A percentile compares a stretch with the other conserved stretches of the same genome.
phyloP scores from a whole-genome alignment of 2,329 filamentous ascomycete genomes.

The Aspergillus awamori region DNA sequence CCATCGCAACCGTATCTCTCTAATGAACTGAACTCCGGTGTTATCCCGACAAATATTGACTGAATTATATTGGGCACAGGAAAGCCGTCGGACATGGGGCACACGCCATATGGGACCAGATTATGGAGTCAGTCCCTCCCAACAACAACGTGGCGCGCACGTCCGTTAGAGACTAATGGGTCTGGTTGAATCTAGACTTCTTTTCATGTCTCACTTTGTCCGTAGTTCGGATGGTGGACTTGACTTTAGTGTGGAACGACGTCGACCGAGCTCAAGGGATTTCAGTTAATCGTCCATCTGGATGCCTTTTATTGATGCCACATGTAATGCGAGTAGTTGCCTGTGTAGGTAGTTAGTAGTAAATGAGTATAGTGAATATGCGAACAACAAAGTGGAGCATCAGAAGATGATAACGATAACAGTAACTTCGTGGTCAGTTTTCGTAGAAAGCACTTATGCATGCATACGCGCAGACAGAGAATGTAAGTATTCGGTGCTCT shows the following conservation, averaged over 20 bases:
- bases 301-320: not conserved
- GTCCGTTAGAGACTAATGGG: not conserved
- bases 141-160: not conserved
- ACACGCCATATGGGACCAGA: not conserved
- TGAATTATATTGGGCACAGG: not conserved
- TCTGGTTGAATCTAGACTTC: not conserved
- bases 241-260: not conserved
- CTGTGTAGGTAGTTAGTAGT: not conserved
- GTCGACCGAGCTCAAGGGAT: not conserved
- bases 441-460: too few species aligned
- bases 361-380: not conserved
- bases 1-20: too few species aligned
- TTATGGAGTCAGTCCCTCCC: not conserved
- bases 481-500: too few species aligned
- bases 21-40: not conserved
- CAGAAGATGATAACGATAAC: too few species aligned
- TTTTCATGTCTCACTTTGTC: not conserved
- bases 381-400: not conserved
- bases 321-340: not conserved
- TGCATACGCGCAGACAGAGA: too few species aligned
- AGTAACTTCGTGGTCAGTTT: too few species aligned
- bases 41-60: not conserved
- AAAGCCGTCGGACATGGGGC: not conserved
- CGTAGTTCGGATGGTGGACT: not conserved
- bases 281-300: not conserved